phyloP scores from a whole-genome alignment of 345 rosid genomes.

The Lepidium sativum region DNA sequence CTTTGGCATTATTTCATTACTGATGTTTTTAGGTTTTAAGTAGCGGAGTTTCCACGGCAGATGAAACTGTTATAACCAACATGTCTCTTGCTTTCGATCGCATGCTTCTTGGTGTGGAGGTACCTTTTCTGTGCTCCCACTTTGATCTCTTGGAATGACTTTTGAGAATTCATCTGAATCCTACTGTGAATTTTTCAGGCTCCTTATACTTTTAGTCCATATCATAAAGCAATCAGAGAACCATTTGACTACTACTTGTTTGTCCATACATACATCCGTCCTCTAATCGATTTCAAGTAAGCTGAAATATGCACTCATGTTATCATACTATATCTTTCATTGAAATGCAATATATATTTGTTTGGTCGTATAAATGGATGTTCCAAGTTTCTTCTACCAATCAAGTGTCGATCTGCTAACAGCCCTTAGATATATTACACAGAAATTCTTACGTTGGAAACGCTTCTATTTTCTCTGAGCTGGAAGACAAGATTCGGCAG shows the following conservation, averaged over 20 bases:
- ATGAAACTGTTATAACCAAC: slow-evolving; percentile 62
- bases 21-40: slow-evolving; percentile 50
- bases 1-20: background rate
- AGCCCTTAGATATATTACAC: slow-evolving; percentile 13
- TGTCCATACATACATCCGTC: slow-evolving; percentile 90
- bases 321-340: background rate
- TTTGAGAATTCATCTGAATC: background rate
- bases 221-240: slow-evolving; percentile 79
- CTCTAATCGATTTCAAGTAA: slow-evolving; percentile 80
- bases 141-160: background rate
- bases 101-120: slow-evolving; percentile 78
- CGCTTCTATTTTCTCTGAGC: slow-evolving; percentile 50
- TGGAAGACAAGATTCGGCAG: slow-evolving; percentile 69
- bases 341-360: background rate
- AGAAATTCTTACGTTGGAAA: slow-evolving; percentile 91
- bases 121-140: slow-evolving; percentile 24
- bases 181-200: slow-evolving; percentile 47
- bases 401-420: slow-evolving; percentile 5
- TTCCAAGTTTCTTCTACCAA: slow-evolving; percentile 4
- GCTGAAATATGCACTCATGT: slow-evolving; percentile 16
- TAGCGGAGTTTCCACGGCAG: slow-evolving; percentile 56
- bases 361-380: background rate
- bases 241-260: slow-evolving; percentile 92
- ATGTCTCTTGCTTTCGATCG: slow-evolving; percentile 78
- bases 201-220: slow-evolving; percentile 61